Evolutionary conservation across 1,284 basidiomycete species (phyloP).

Genomic region (Rhodotorula mucilaginosa): DNA sequence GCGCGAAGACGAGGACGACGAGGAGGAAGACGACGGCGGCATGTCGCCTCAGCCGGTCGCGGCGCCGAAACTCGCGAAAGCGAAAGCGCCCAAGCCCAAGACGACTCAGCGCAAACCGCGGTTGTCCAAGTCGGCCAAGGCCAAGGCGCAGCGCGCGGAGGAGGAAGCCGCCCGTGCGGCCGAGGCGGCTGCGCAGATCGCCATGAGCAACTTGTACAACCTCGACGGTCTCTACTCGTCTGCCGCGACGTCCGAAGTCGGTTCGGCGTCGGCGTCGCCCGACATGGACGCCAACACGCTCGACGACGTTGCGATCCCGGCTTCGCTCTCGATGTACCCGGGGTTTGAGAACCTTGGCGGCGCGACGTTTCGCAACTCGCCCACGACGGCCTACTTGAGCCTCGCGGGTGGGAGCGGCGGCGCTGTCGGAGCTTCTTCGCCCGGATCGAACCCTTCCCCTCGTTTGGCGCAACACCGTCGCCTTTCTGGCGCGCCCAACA

Average conservation of each 20-base stretch:
- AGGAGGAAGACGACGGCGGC: conserved; percentile 13
- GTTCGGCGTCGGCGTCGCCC: conserved; percentile 5
- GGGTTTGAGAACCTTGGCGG: conserved; percentile 8
- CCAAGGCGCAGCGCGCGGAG: not conserved
- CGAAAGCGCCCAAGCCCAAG: conserved; percentile 6
- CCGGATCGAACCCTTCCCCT: not conserved
- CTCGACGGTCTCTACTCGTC: conserved; percentile 6
- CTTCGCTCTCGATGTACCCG: conserved; percentile 1
- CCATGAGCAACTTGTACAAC: conserved; percentile 4
- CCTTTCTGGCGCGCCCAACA: not conserved
- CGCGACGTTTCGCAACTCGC: conserved; percentile 14
- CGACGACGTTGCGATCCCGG: not conserved
- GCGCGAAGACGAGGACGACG: conserved; percentile 12
- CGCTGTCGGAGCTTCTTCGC: not conserved
- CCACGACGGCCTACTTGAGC: conserved; percentile 14
- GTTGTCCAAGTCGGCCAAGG: conserved; percentile 5
- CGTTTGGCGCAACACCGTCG: not conserved
- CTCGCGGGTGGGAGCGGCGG: not conserved
- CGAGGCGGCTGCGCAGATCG: not conserved
- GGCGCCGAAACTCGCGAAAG: conserved; percentile 1
- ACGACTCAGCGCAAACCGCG: conserved; percentile 8
- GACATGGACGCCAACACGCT: conserved; percentile 4
- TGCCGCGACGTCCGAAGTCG: conserved; percentile 1
- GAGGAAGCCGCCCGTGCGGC: not conserved
- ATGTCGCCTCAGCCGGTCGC: conserved; percentile 11